Evolutionary conservation across 805 yeast species (phyloP), one percentile per base, ranked within the genome.

Genomic region (Zygotorulaspora chibaensis): DNA sequence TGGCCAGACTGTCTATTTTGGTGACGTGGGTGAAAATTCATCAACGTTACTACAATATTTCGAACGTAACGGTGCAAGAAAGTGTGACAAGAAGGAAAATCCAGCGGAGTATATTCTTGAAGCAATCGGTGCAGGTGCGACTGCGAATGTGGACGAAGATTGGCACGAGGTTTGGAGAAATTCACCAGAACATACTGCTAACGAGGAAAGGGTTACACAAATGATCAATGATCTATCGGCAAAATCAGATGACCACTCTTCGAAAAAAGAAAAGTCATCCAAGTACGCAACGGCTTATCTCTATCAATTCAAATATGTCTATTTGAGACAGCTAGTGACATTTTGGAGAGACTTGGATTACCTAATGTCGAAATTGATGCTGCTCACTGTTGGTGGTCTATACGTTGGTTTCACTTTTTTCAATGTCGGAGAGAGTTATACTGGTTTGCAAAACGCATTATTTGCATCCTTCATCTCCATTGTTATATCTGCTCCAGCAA

Each of bases 331-430:
- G 5, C 53, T 56, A 30, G 60, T 62, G 6, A 73, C 67, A 46
- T 70, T 72, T 50, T 81, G 81, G 80, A 72, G 90, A 61, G 72
- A 81, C 48, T 79, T 83, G n/a, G 61, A 68, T 34, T 83, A 83
- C 61, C 67, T 82, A 48, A 73, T 75, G 68, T 71, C 88, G 35
- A 84, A 83, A 66, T 42, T 80, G 25, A 69, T 71, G 59, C 64
- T 79, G 53, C 67, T 69, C 51, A 60, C 73, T 29, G 60, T 75
- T 13, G 71, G 80, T 38, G 79, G 87, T 33, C 58, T 85, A 13
- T 81, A 83, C 60, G 76, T 81, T 51, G 95, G 95, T 35, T 86
- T 86, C 63, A 72, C 83, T 0, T 86, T 81, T 66, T 81, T 73
- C 69, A 73, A 81, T 54, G 75, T 81, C 35, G 76, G 74, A 44